phyloP scores from a whole-genome alignment of 225 moss, liverwort and hornwort species.

The Straminergon stramineum region DNA sequence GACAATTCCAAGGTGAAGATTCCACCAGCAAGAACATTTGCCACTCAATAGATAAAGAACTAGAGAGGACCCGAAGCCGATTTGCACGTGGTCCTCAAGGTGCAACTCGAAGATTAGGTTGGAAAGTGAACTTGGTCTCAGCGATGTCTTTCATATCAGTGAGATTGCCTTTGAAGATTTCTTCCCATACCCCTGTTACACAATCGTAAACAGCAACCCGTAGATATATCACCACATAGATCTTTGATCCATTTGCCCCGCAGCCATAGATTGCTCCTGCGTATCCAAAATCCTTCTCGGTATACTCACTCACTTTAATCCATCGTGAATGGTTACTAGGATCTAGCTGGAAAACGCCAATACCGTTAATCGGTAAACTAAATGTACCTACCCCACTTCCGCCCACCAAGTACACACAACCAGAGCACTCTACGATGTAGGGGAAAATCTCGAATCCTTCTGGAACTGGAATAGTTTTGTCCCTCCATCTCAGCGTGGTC shows the following conservation, averaged over 20 bases:
- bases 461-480: background rate
- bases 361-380: background rate
- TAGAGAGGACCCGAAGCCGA: background rate
- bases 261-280: constrained; percentile 14
- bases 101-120: constrained; percentile 17
- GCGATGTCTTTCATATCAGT: constrained; percentile 22
- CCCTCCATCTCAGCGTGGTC: constrained; percentile 12
- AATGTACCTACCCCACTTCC: background rate
- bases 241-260: constrained; percentile 2
- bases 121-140: constrained; percentile 17
- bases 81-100: background rate
- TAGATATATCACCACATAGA: constrained; percentile 18
- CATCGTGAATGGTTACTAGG: background rate
- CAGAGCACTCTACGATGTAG: constrained; percentile 12
- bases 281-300: background rate
- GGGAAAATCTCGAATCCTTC: background rate
- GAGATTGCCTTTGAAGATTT: constrained; percentile 10
- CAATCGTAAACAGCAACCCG: constrained; percentile 18
- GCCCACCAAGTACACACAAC: constrained; percentile 20
- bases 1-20: background rate
- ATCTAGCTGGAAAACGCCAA: constrained; percentile 25
- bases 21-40: background rate
- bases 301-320: constrained; percentile 21
- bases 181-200: constrained; percentile 12
- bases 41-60: background rate